Evolutionary conservation across 2,329 filamentous ascomycete genomes (phyloP), one percentile per base, ranked within the genome.

Genomic region (Calonectria henricotiae): DNA sequence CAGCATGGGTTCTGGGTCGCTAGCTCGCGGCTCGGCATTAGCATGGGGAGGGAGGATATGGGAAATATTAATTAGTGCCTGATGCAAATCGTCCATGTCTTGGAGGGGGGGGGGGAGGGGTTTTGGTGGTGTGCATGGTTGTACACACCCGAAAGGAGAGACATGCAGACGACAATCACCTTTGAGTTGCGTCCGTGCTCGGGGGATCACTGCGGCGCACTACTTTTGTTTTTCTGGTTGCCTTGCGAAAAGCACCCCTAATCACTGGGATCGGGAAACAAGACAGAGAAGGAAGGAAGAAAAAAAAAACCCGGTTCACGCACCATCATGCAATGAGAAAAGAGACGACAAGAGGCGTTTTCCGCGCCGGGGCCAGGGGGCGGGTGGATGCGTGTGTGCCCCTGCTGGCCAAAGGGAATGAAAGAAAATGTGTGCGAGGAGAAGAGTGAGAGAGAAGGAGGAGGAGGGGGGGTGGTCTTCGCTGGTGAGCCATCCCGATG

Each of bases 271-370:
- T 41, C n/a, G n/a, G n/a, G 17, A 20, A 17, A 17, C 5, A 6
- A 17, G 7, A 46, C n/a, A 8, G 20, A 46, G 43, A 23, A 25
- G 11, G 20, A 20, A 20, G 20, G 20, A 20, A 20, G 20, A 20
- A 20, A 20, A 20, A 47, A 47, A 54, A 54, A 54, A 54, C 4
- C 4, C 49, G 49, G 49, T 32, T 30, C 30, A 30, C 49, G 49
- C 30, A 54, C 49, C 49, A 54, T 30, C 47, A 11, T 4, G 3
- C 41, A 37, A 13, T 60, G 54, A 60, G 54, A 41, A 60, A 60
- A 60, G 54, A 60, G 35, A 60, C 54, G 32, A 60, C 54, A 41
- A 60, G 35, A 60, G 54, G 54, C 35, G 54, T 23, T 54, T 35
- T 39, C 47, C 35, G 15, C 20, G 8, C 54, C 37, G 54, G 32